phyloP scores from a whole-genome alignment of 495 filamentous ascomycete genomes.

The Penicillium verhagenii region DNA sequence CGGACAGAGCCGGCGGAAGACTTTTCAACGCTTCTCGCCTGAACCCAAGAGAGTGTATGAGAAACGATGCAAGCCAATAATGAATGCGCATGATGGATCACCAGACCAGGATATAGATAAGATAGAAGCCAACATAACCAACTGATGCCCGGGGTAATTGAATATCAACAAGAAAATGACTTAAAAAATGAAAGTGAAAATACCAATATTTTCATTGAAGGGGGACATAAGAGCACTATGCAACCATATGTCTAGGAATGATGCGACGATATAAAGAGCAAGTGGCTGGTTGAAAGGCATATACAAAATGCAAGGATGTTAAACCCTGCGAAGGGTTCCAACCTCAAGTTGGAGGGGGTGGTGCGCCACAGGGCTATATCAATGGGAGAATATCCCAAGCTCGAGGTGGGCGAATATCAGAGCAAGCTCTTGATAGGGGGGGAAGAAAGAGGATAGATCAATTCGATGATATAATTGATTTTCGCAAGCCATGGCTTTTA shows the following conservation, averaged over 20 bases:
- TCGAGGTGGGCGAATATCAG: slow-evolving; percentile 1
- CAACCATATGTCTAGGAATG: slow-evolving; percentile 15
- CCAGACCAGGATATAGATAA: slow-evolving; percentile 19
- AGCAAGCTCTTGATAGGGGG: neutral
- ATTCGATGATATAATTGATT: neutral
- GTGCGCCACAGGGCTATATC: too few relatives aligned
- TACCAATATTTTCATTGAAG: slow-evolving; percentile 9
- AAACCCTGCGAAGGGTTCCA: neutral
- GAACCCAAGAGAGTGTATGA: slow-evolving; percentile 2
- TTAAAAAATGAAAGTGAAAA: too few relatives aligned
- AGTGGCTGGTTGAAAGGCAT: slow-evolving; percentile 17
- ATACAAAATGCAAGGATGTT: slow-evolving; percentile 19
- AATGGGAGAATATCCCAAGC: neutral
- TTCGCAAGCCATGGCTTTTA: neutral
- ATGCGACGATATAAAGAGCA: slow-evolving; percentile 4
- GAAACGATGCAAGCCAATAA: slow-evolving; percentile 13
- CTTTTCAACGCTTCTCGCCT: neutral
- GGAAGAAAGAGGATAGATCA: neutral
- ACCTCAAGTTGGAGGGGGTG: neutral
- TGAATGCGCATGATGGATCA: slow-evolving; percentile 10
- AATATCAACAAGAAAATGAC: slow-evolving; percentile 2
- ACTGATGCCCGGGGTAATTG: slow-evolving; percentile 3
- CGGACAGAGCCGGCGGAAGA: neutral
- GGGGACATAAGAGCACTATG: slow-evolving; percentile 4
- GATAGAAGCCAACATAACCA: slow-evolving; percentile 1